A percentile compares a stretch with the other conserved stretches of the same genome.
Conservation (phyloP, 140 eudicot genomes). For the Senecio squalidus region DNA sequence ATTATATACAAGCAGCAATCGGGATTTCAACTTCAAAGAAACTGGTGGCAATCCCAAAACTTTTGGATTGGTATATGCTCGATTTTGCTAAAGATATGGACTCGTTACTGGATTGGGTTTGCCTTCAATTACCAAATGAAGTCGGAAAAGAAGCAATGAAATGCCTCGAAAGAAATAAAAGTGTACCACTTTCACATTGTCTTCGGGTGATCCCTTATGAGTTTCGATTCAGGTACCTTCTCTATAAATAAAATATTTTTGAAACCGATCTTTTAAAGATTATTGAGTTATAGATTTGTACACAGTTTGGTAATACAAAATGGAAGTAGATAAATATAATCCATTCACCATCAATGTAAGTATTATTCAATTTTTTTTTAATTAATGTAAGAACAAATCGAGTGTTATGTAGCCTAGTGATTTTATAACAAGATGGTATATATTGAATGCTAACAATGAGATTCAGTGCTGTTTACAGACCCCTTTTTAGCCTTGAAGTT, state of each 20-base stretch:
- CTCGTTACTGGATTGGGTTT: constrained; percentile 83
- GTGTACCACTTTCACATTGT: constrained; percentile 44
- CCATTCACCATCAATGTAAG: constrained; percentile 30
- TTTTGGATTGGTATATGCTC: constrained; percentile 86
- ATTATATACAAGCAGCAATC: constrained; percentile 71
- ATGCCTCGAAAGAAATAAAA: constrained; percentile 62
- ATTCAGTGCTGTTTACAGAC: constrained; percentile 17
- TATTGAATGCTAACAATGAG: constrained; percentile 20
- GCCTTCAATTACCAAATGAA: constrained; percentile 77
- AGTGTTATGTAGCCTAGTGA: constrained; percentile 15
- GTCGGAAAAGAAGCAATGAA: constrained; percentile 71
- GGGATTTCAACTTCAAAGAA: constrained; percentile 53
- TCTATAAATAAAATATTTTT: constrained; percentile 43
- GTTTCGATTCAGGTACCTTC: constrained; percentile 81
- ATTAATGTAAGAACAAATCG: not conserved
- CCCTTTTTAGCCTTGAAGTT: constrained; percentile 13
- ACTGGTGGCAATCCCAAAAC: constrained; percentile 60
- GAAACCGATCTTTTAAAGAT: constrained; percentile 9
- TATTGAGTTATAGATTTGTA: constrained; percentile 35
- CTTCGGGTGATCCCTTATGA: constrained; percentile 73
- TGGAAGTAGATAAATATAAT: constrained; percentile 45
- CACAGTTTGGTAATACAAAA: constrained; percentile 26
- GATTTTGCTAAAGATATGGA: constrained; percentile 88
- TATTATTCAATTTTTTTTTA: constrained; percentile 18
- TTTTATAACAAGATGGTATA: constrained; percentile 11